Conservation (phyloP, 2,329 filamentous ascomycete genomes). For the Trichophyton rubrum region DNA sequence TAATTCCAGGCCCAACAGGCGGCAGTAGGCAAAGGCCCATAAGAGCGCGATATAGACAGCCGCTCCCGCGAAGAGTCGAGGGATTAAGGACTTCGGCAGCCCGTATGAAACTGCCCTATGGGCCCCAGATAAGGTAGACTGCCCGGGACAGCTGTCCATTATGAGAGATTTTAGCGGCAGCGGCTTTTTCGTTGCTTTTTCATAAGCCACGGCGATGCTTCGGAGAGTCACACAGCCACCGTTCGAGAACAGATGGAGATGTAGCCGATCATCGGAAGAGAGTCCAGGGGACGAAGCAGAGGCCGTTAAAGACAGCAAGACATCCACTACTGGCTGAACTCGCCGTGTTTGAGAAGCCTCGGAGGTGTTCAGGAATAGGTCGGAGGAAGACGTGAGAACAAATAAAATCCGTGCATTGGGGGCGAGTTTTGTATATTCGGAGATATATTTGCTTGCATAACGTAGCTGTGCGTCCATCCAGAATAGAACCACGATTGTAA, state of each 20-base stretch:
- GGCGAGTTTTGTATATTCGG: conserved; percentile 32
- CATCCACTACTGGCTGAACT: conserved; percentile 25
- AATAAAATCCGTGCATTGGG: conserved; percentile 34
- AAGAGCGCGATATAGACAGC: conserved; percentile 19
- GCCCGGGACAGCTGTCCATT: conserved; percentile 37
- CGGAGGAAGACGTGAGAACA: conserved; percentile 25
- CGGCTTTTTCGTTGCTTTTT: conserved; percentile 19
- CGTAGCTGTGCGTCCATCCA: conserved; percentile 38
- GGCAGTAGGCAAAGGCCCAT: conserved; percentile 13
- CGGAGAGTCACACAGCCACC: conserved; percentile 33
- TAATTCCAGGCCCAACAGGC: conserved; percentile 16
- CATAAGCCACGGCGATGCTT: conserved; percentile 30
- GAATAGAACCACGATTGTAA: conserved; percentile 35
- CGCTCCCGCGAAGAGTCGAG: conserved; percentile 20
- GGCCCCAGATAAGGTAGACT: conserved; percentile 17
- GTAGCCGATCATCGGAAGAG: conserved; percentile 16
- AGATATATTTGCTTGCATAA: conserved; percentile 38
- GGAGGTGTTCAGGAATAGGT: conserved; percentile 22
- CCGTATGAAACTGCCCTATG: conserved; percentile 26
- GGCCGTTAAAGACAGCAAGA: conserved; percentile 18
- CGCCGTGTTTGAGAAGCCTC: conserved; percentile 17
- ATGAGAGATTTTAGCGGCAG: conserved; percentile 33
- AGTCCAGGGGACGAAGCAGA: not conserved
- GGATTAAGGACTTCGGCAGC: conserved; percentile 22
- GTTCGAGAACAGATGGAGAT: conserved; percentile 41